These are phyloP conservation scores for Nothopassalora personata DNA, from an alignment of 2,329 filamentous ascomycete genomes.

Conservation along the genomic window DNA sequence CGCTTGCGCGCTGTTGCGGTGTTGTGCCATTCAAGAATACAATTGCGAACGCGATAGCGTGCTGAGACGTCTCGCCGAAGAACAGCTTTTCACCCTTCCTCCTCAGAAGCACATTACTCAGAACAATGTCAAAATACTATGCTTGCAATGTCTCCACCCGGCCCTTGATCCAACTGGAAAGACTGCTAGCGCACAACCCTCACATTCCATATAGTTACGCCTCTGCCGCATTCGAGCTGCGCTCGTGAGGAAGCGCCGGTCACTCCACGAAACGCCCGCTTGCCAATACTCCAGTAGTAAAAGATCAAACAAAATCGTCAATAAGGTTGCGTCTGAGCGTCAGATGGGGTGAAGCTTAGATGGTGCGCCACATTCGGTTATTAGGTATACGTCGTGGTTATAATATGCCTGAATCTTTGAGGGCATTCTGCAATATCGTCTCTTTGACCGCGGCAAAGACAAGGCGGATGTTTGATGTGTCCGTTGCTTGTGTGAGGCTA, in stretches of 20 bases:
- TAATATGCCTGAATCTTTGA: constrained; percentile 96
- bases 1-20: constrained; percentile 4
- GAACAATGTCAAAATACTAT: constrained; percentile 7
- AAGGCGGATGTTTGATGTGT: constrained; percentile 95
- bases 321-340: constrained; percentile 7
- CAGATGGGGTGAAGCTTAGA: constrained; percentile 9
- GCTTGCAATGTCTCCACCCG: constrained; percentile 2
- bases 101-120: constrained; percentile 5
- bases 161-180: constrained; percentile 3
- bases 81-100: constrained; percentile 17
- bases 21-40: not conserved
- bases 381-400: constrained; percentile 22
- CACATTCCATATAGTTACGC: constrained; percentile 1
- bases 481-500: constrained; percentile 95
- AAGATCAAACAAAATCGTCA: constrained; percentile 8
- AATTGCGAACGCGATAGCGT: not conserved
- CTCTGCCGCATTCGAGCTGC: constrained; percentile 20
- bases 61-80: constrained; percentile 12
- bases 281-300: constrained; percentile 10
- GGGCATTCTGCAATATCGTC: constrained; percentile 94
- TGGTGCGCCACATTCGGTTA: constrained; percentile 11
- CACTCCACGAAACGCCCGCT: constrained; percentile 18
- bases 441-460: constrained; percentile 98
- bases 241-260: constrained; percentile 13
- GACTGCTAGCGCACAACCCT: constrained; percentile 6